Conservation (phyloP, 208 protist genomes). For the Leishmania aethiopica region DNA sequence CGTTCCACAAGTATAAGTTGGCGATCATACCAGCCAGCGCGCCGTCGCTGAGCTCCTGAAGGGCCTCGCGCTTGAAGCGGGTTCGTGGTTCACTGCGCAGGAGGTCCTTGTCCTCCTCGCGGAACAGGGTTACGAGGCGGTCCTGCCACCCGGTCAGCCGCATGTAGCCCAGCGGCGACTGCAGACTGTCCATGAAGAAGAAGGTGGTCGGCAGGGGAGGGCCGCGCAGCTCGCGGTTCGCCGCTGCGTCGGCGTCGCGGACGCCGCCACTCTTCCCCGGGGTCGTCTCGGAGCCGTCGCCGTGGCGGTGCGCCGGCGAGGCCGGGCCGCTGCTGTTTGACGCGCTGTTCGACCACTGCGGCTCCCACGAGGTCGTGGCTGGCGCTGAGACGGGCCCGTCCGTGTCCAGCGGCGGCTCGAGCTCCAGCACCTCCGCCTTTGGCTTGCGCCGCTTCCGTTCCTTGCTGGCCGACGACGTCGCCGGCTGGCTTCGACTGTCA, state of each 20-base stretch:
- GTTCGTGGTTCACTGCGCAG: conserved; percentile 33
- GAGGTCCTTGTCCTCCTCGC: conserved; percentile 38
- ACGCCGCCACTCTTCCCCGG: not conserved
- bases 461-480: not conserved
- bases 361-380: not conserved
- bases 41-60: conserved; percentile 39
- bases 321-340: not conserved
- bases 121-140: conserved; percentile 34
- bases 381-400: conserved; percentile 9
- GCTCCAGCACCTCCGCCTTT: conserved; percentile 18
- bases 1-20: conserved; percentile 28
- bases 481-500: conserved; percentile 2
- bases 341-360: not conserved
- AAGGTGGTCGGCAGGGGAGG: conserved; percentile 16
- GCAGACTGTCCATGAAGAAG: conserved; percentile 45
- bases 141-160: conserved; percentile 62
- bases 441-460: conserved; percentile 13
- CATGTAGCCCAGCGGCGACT: conserved; percentile 41
- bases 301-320: not conserved
- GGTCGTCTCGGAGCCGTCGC: not conserved
- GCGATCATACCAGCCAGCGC: conserved; percentile 25
- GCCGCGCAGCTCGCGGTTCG: conserved; percentile 19
- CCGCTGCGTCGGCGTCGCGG: conserved; percentile 12
- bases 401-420: conserved; percentile 21
- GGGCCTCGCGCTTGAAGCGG: conserved; percentile 39